A percentile compares a stretch with the other conserved stretches of the same genome.
phyloP scores from a whole-genome alignment of 1,284 basidiomycete species.

The Marasmius oreades region DNA sequence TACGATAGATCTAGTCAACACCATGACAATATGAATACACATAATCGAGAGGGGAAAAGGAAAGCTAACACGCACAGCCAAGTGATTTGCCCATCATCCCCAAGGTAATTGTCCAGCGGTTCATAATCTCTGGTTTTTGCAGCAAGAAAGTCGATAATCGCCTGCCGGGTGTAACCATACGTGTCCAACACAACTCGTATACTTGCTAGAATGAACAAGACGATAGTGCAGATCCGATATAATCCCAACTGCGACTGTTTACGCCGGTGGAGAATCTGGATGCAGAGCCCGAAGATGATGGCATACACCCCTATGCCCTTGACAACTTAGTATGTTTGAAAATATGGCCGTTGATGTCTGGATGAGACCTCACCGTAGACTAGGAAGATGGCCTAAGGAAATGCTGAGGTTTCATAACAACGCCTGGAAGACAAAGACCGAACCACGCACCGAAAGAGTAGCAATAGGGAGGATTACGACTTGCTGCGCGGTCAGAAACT shows the following conservation, averaged over 20 bases:
- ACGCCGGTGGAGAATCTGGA: not conserved
- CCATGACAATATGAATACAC: not conserved
- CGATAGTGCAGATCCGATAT: not conserved
- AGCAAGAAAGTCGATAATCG: not conserved
- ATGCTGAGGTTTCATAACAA: not conserved
- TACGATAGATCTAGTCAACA: not conserved
- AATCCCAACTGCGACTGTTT: not conserved
- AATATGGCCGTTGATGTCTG: not conserved
- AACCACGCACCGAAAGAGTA: not conserved
- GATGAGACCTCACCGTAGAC: not conserved
- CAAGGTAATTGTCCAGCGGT: not conserved
- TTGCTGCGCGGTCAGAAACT: no score
- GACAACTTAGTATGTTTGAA: not conserved
- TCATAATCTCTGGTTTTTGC: not conserved
- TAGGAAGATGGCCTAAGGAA: not conserved
- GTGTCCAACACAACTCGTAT: not conserved
- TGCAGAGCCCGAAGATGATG: not conserved
- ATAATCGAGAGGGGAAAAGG: not conserved
- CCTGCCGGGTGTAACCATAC: not conserved
- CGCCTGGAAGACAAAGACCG: not conserved
- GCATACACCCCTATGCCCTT: not conserved
- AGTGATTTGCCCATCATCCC: not conserved
- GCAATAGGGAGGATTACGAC: not conserved
- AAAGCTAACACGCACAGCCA: not conserved
- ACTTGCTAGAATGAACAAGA: not conserved